Evolutionary conservation across 768 basidiomycete genomes (phyloP).

Genomic region (Coprinellus micaceus): DNA sequence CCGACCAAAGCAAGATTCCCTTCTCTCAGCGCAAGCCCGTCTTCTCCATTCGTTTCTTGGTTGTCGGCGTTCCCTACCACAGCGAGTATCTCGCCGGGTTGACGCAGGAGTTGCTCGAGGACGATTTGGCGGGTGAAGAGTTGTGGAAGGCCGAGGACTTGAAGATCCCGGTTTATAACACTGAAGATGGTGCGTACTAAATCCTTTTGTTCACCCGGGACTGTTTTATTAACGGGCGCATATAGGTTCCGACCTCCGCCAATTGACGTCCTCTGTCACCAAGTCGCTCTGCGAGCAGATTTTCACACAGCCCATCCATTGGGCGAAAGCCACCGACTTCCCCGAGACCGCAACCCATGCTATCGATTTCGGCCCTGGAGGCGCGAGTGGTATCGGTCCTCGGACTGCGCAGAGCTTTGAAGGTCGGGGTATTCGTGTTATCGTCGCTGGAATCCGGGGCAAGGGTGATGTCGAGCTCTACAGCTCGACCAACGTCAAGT

Average conservation of each 20-base stretch:
- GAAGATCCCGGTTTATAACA: slow-evolving; percentile 84
- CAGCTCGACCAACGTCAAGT: slow-evolving; percentile 56
- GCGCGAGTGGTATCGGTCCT: slow-evolving; percentile 87
- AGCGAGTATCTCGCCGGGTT: slow-evolving; percentile 76
- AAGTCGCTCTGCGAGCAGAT: slow-evolving; percentile 91
- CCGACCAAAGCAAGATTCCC: slow-evolving; percentile 91
- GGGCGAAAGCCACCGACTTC: slow-evolving; percentile 88
- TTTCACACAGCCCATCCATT: slow-evolving; percentile 88
- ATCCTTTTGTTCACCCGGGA: slow-evolving; percentile 8
- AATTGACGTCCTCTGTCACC: slow-evolving; percentile 66
- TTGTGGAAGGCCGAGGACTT: slow-evolving; percentile 70
- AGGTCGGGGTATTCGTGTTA: slow-evolving; percentile 87
- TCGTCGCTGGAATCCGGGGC: slow-evolving; percentile 87
- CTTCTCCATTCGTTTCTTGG: slow-evolving; percentile 89
- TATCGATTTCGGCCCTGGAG: slow-evolving; percentile 95
- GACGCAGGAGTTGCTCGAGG: slow-evolving; percentile 69
- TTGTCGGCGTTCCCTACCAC: slow-evolving; percentile 96
- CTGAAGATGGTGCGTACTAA: slow-evolving; percentile 74
- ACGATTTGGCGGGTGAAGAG: slow-evolving; percentile 75
- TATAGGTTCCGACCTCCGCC: slow-evolving; percentile 81
- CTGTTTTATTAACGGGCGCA: slow-evolving; percentile 16
- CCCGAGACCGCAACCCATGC: slow-evolving; percentile 90
- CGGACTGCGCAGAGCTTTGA: slow-evolving; percentile 88
- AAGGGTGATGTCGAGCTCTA: slow-evolving; percentile 88
- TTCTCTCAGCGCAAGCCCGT: slow-evolving; percentile 94